Evolutionary conservation across 768 basidiomycete genomes (phyloP).

Genomic region (Hygrophoropsis aurantiaca): DNA sequence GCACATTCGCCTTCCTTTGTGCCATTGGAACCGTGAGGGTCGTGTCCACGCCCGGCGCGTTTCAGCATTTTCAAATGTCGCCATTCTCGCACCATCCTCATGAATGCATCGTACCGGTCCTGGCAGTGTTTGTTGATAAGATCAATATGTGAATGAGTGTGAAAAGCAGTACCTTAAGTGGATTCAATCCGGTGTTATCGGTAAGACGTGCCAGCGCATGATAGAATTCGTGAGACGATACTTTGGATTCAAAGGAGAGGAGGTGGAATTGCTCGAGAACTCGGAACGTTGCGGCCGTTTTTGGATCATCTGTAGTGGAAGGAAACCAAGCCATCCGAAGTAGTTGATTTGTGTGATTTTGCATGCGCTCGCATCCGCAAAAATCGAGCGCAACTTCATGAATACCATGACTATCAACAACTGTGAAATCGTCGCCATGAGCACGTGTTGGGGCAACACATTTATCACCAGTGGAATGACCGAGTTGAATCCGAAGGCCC

Average conservation of each 20-base stretch:
- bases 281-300: conserved; percentile 26
- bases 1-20: conserved; percentile 15
- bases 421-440: conserved; percentile 7
- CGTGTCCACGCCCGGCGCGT: conserved; percentile 19
- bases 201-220: conserved; percentile 18
- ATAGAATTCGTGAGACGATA: conserved; percentile 27
- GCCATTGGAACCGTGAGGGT: too few species aligned
- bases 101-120: conserved; percentile 5
- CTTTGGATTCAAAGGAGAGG: conserved; percentile 28
- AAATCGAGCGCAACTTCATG: conserved; percentile 16
- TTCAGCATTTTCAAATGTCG: conserved; percentile 22
- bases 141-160: too few species aligned
- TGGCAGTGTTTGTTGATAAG: too few species aligned
- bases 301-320: conserved; percentile 11
- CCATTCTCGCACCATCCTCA: conserved; percentile 11
- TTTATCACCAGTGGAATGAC: conserved; percentile 10
- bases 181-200: conserved; percentile 20
- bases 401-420: conserved; percentile 15
- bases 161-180: conserved; percentile 7
- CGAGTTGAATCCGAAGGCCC: conserved; percentile 20
- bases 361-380: conserved; percentile 7
- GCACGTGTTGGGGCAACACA: conserved; percentile 1
- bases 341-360: conserved; percentile 7
- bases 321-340: conserved; percentile 9
- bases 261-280: conserved; percentile 26